Conservation (phyloP, 1,139 yeast species). For the Geotrichum aggregatum region DNA sequence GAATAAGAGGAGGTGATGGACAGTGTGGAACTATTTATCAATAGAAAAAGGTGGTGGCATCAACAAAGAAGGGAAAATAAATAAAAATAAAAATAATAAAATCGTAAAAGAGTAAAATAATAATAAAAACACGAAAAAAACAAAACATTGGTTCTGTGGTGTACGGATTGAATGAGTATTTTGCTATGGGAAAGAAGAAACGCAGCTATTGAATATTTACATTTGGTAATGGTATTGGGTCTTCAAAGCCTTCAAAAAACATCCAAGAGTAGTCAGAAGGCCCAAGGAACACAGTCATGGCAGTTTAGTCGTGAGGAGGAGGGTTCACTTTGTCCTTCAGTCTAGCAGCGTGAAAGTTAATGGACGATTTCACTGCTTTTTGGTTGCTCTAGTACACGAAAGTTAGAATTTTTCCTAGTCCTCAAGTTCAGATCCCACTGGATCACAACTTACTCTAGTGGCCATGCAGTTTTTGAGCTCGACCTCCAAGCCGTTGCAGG, state of each 20-base stretch:
- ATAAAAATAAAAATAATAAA: constrained; percentile 1
- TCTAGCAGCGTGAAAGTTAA: constrained; percentile 81
- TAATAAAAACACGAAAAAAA: no score
- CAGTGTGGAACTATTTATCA: background rate
- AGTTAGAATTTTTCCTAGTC: background rate
- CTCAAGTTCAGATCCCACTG: no score
- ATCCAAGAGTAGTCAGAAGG: no score
- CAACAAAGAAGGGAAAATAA: constrained; percentile 6
- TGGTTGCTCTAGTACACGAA: constrained; percentile 21
- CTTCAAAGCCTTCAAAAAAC: no score
- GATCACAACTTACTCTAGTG: constrained; percentile 31
- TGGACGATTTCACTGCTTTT: constrained; percentile 45
- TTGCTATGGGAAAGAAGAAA: background rate
- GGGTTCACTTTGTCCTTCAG: constrained; percentile 75
- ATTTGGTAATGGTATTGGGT: background rate
- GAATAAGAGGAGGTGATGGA: background rate
- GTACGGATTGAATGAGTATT: no score
- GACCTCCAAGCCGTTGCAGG: constrained; percentile 59
- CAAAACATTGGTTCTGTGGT: no score
- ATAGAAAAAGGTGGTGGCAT: constrained; percentile 8
- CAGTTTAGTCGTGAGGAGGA: constrained; percentile 58
- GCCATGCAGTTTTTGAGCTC: constrained; percentile 56
- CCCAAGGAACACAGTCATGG: background rate
- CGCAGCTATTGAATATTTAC: background rate
- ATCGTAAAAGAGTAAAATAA: no score